Evolutionary conservation across 768 basidiomycete species (phyloP).

Genomic region (Macrolepiota albuminosa): DNA sequence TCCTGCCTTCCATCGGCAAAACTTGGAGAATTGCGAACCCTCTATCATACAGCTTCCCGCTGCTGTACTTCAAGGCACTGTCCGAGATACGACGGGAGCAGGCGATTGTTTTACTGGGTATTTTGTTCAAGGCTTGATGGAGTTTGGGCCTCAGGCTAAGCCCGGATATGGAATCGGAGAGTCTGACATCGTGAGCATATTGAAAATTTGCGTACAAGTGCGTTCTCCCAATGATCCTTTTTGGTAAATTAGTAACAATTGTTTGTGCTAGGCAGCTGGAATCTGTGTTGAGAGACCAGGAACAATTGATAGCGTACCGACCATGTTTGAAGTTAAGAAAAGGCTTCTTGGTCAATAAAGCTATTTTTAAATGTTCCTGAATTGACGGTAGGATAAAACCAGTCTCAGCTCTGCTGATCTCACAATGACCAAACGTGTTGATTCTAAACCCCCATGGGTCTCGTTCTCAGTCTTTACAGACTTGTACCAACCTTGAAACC

Average conservation of each 20-base stretch:
- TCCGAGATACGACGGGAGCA: conserved; percentile 56
- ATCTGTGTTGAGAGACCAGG: conserved; percentile 57
- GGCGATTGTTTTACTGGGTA: conserved; percentile 65
- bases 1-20: conserved; percentile 21
- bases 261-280: conserved; percentile 43
- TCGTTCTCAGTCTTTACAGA: too few relatives aligned
- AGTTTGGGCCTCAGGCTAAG: conserved; percentile 21
- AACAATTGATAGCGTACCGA: conserved; percentile 55
- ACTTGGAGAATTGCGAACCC: conserved; percentile 14
- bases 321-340: conserved; percentile 31
- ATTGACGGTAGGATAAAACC: too few relatives aligned
- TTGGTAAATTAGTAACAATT: background rate
- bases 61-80: conserved; percentile 32
- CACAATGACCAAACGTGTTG: too few relatives aligned
- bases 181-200: conserved; percentile 26
- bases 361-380: background rate
- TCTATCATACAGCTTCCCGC: conserved; percentile 41
- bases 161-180: conserved; percentile 23
- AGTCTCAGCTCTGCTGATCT: too few relatives aligned
- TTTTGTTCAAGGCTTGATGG: conserved; percentile 53
- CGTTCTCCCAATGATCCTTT: background rate
- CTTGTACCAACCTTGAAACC: too few relatives aligned
- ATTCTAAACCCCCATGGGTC: too few relatives aligned
- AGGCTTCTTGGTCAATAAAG: conserved; percentile 16
- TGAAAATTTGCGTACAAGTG: conserved; percentile 40